Base-by-base conservation (phyloP, 1,284 basidiomycete species). In the Xerocomus minutiporus region DNA sequence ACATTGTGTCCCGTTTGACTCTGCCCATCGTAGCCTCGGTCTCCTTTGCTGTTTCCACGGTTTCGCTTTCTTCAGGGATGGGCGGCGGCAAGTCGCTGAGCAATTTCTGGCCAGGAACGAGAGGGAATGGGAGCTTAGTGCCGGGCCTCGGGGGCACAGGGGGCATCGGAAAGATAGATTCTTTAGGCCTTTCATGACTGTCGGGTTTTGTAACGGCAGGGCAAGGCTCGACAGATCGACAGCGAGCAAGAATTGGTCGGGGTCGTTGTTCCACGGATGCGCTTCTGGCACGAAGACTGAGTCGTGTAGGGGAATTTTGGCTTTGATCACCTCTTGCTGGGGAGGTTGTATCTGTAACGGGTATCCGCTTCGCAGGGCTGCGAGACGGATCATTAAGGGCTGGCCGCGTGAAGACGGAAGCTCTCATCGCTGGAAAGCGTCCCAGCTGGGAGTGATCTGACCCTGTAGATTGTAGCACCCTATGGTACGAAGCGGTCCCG, bases 351-450 rank as follows among this genome's bases (percentile, higher is more conserved):
- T 74, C 72, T 8, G 61, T 51, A 43, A 78, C 58, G 3, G 74
- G 71, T 17, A 85, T 70, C 40, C 84, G 78, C 56, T 79, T 77
- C 9, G 84, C 83, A 32, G 84, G 86, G 51, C 76, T 82, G 34
- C 79, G 72, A 61, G 59, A 67, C 56, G 57, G 76, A 57, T 65
- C 71, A 49, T 71, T 64, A 15, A 72, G 62, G 13, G 65, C 63
- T 31, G 66, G 59, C 1, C 68, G 68, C 48, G 59, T 65, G 56
- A 77, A 76, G n/a, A 71, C 59, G 0, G 67, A 69, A 7, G 68
- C 39, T 47, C 55, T 54, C 23, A 53, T 54, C 12, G 48, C 46
- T 32, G 40, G 25, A 40, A 53, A 56, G 26, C 49, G 57, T n/a
- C 57, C 55, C 12, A 43, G 23, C 6, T 53, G 54, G 47, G 48